Base-by-base conservation (phyloP, 148 eudicot species). In the Cornus suecica region DNA sequence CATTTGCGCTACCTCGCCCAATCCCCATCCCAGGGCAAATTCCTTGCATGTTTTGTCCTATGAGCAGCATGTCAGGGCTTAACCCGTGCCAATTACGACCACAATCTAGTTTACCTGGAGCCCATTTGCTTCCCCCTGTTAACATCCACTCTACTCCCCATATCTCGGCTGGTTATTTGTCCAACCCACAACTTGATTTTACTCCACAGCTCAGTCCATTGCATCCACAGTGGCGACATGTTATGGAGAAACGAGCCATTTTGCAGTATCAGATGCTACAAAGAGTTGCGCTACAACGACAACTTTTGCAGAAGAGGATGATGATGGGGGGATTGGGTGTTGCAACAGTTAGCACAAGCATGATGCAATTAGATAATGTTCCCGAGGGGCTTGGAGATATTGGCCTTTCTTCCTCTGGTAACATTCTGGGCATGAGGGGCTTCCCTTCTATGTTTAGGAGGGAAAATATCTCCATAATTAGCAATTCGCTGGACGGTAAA, bases 201-300 rank as follows among this genome's bases (percentile, higher is more conserved):
- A 56, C 76, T 73, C 34, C 68, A 61, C 76, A 60, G 30, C 4
- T 72, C 32, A 60, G 52, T 66, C 66, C 75, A 22, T n/a, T 72
- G 75, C 66, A 72, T 58, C 51, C 75, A 13, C 51, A 72, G 29
- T 72, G 75, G 75, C 75, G 32, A 42, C 29, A 73, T 73, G n/a
- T 73, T 25, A 16, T 62, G 22, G n/a, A 73, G 10, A 73, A 65
- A 66, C 68, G 25, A 34, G 68, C 76, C 56, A 14, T 34, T 25
- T 62, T 26, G 37, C 34, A 73, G 67, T 73, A 34, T 27, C 76
- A 73, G 56, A 62, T 62, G 76, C 67, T 24, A 32, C 68, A 37
- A 62, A 42, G 68, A 73, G 32, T 34, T 20, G 26, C 34, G 32
- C 24, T 24, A 60, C 64, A 61, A 62, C 32, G 37, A 32, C 54